phyloP scores from a whole-genome alignment of 768 basidiomycete genomes.

The Gymnopilus junonius region DNA sequence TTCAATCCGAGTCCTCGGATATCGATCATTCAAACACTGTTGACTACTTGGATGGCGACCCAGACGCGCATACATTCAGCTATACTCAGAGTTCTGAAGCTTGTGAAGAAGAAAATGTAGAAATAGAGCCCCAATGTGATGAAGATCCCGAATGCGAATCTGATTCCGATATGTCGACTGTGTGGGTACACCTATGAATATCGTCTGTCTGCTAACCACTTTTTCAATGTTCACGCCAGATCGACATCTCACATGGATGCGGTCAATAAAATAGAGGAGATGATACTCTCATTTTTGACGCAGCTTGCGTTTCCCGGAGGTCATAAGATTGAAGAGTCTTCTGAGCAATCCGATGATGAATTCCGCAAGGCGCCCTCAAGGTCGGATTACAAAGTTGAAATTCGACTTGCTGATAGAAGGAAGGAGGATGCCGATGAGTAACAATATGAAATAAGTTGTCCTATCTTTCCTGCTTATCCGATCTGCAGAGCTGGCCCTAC shows the following conservation, averaged over 20 bases:
- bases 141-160: background rate
- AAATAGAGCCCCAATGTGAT: background rate
- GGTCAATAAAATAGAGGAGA: conserved; percentile 35
- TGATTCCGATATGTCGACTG: conserved; percentile 2
- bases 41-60: conserved; percentile 1
- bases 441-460: background rate
- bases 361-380: conserved; percentile 4
- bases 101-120: background rate
- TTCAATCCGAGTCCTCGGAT: background rate
- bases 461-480: background rate
- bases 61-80: conserved; percentile 4
- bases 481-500: conserved; percentile 18
- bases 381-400: conserved; percentile 32
- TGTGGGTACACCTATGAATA: background rate
- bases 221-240: background rate
- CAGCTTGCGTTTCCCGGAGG: conserved; percentile 35
- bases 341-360: conserved; percentile 1
- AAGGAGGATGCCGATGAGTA: conserved; percentile 33
- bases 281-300: conserved; percentile 39
- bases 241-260: background rate
- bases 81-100: background rate
- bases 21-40: background rate
- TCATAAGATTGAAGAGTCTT: conserved; percentile 5
- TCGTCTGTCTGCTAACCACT: background rate
- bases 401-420: conserved; percentile 39